These are phyloP conservation scores for Millerozyma miso DNA, from an alignment of 805 yeast species.

Conservation along the genomic window DNA sequence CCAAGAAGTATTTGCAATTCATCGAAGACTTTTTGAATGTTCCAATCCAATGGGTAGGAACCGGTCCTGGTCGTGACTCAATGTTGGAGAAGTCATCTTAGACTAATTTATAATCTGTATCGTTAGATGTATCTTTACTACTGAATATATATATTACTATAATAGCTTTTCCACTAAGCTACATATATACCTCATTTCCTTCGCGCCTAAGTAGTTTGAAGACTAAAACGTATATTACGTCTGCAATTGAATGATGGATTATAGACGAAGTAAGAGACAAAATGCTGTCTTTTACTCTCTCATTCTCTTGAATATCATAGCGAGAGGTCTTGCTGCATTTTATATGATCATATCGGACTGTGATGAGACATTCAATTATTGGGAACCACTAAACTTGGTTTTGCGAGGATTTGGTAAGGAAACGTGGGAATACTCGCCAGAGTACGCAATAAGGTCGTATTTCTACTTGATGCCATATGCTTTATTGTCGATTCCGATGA, in stretches of 20 bases:
- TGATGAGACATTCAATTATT: constrained; percentile 88
- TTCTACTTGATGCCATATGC: constrained; percentile 59
- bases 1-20: constrained; percentile 75
- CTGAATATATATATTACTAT: neutral
- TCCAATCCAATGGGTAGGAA: constrained; percentile 95
- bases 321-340: constrained; percentile 39
- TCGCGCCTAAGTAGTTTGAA: too few species aligned
- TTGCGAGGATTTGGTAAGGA: constrained; percentile 83
- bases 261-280: neutral
- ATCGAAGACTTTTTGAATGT: constrained; percentile 83
- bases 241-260: neutral
- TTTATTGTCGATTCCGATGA: constrained; percentile 20
- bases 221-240: too few species aligned
- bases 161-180: too few species aligned
- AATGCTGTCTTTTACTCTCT: neutral
- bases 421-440: constrained; percentile 96
- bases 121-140: neutral
- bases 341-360: constrained; percentile 80
- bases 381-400: constrained; percentile 86
- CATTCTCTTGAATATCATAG: constrained; percentile 4
- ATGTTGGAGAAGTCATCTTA: constrained; percentile 60
- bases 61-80: constrained; percentile 94
- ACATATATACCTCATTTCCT: too few species aligned
- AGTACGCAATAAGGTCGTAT: constrained; percentile 83
- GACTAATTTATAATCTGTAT: neutral